phyloP scores from a whole-genome alignment of 192 early-diverging fungal species.

The Coemansia sp. region DNA sequence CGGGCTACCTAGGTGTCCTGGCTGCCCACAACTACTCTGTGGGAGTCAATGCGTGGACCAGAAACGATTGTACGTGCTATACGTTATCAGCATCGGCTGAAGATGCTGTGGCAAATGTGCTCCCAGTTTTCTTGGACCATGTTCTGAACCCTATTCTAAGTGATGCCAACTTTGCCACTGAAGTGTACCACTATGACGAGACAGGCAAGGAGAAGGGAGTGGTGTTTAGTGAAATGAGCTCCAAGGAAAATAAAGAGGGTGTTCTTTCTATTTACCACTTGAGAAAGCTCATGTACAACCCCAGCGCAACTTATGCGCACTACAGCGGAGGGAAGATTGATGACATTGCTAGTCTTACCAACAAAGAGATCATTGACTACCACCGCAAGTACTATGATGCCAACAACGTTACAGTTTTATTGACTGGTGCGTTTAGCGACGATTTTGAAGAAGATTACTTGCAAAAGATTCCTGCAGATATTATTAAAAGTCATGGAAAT shows the following conservation, averaged over 20 bases:
- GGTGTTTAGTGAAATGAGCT: conserved; percentile 76
- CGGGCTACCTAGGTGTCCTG: conserved; percentile 73
- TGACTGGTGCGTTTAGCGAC: conserved; percentile 58
- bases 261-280: conserved; percentile 54
- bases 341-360: conserved; percentile 72
- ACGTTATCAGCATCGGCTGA: conserved; percentile 64
- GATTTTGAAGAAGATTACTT: conserved; percentile 39
- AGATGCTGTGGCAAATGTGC: conserved; percentile 68
- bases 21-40: conserved; percentile 72
- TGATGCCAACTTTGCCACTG: conserved; percentile 73
- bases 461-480: conserved; percentile 35
- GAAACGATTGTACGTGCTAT: conserved; percentile 67
- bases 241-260: conserved; percentile 68
- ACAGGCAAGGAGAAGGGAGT: conserved; percentile 75
- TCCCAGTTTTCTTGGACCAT: conserved; percentile 83
- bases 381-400: conserved; percentile 73
- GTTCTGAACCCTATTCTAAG: conserved; percentile 72
- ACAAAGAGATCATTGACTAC: conserved; percentile 74
- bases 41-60: conserved; percentile 72
- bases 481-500: conserved; percentile 25
- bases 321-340: conserved; percentile 77
- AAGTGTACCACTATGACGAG: conserved; percentile 78
- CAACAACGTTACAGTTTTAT: conserved; percentile 68
- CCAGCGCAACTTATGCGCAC: conserved; percentile 61
- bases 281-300: conserved; percentile 47